Evolutionary conservation across 2,329 filamentous ascomycete species (phyloP), one percentile per base, ranked within the genome.

Genomic region (Apiospora sp.): DNA sequence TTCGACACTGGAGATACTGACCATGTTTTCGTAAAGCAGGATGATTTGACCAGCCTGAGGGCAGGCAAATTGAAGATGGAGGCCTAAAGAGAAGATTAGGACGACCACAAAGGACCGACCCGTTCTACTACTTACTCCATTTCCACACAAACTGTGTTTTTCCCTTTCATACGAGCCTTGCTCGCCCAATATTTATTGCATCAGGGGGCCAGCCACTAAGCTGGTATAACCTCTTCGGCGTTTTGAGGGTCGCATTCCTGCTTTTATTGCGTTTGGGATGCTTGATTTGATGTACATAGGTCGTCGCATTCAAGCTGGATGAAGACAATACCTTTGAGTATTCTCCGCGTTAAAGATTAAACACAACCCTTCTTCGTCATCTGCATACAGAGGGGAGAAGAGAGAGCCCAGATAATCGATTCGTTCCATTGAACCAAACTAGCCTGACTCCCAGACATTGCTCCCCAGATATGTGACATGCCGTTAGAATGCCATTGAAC

Each of bases 1-100:
- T 51, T 51, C 4, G 10, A 49, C 22, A 24, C 4, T n/a, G 14
- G 8, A 51, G n/a, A 14, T n/a, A 41, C 58, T 64, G 58, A 64
- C 58, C 58, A 4, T 41, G 58, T 22, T 41, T 64, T 61, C 72
- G 61, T 70, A 69, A 78, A 80, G 75, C 74, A 75, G 74, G 74
- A 75, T 64, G 74, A 75, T 54, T 44, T 74, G 37, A 51, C 72
- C 43, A 72, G 73, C 48, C 41, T 76, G 34, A 68, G 72, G 12
- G 58, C 58, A 12, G 72, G 73, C 49, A 76, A 74, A 68, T 64
- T 68, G 67, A 68, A 68, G 67, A 48, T 68, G 67, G 67, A 68
- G 67, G 67, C 13, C 67, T 68, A 37, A 30, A 1, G 4, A 27
- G 49, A 64, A n/a, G 4, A n/a, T 0, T 30, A 22, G 30, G 54